Conservation (phyloP, 129 eudicot genomes). For the Centaurea solstitialis region DNA sequence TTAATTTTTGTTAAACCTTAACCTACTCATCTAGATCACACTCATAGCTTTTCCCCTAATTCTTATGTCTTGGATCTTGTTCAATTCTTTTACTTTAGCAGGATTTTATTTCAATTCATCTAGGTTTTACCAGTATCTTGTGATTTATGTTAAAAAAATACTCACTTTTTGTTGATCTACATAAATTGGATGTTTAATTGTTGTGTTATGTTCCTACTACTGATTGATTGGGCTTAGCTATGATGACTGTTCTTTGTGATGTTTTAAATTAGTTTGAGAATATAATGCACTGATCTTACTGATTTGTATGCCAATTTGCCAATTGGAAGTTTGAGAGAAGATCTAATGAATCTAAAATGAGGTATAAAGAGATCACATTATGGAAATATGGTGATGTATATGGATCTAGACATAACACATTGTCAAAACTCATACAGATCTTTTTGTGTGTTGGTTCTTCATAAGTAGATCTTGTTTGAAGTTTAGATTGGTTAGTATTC, state of each 20-base stretch:
- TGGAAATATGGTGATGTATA: neutral
- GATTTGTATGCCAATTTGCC: neutral
- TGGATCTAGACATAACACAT: slow-evolving; percentile 22
- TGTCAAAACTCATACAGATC: neutral
- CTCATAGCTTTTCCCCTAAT: neutral
- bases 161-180: slow-evolving; percentile 12
- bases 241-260: neutral
- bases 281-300: neutral
- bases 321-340: neutral
- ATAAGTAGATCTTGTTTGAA: neutral
- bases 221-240: neutral
- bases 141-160: neutral
- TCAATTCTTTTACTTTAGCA: neutral
- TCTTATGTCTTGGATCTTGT: slow-evolving; percentile 24
- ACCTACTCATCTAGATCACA: slow-evolving; percentile 3
- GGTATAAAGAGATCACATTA: neutral
- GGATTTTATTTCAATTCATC: neutral
- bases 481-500: slow-evolving; percentile 4
- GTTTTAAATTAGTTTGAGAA: neutral
- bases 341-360: neutral
- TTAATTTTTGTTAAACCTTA: neutral
- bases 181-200: neutral
- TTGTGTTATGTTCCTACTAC: neutral
- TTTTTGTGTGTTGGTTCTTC: neutral
- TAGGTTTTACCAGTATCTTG: neutral